Base-by-base conservation (phyloP, 352 stramenopile genomes). In the Pythium dissimile region DNA sequence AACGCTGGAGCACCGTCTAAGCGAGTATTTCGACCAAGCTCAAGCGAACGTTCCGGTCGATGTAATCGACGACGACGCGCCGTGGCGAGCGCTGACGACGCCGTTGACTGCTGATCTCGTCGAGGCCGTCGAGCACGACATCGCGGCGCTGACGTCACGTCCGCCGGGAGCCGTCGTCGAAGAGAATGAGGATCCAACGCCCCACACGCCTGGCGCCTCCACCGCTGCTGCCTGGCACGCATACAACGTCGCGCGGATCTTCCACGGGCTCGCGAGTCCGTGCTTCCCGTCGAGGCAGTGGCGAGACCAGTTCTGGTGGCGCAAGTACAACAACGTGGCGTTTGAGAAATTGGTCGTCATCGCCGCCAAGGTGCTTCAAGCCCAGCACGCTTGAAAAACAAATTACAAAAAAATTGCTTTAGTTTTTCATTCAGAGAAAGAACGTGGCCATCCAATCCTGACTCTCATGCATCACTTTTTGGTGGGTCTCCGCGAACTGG, bases 261-360 rank as follows among this genome's bases (percentile, higher is more conserved):
- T 92, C 52, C 84, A 94, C 38, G 84, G 84, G 6, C 64, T 94
- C 24, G 67, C 73, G 35, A 88, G 73, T 23, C 82, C 82, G 26
- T 77, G 71, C 37, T 88, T 90, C 46, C 72, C 79, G 12, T 67
- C 69, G 0, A 62, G 71, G 13, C 59, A 71, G 31, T 94, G 85
- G 85, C 78, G 77, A 0, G 72, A 91, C 27, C 71, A 90, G 58
- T 43, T 65, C 24, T 75, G 62, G 46, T 94, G 85, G 85, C 71
- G 79, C 18, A 79, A 78, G 43, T 88, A 92, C 58, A 59, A 71
- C 1, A 61, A 73, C 30, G 69, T 92, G 23, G 78, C 83, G 21
- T 94, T 93, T 48, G 83, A 91, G 39, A 70, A 77, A 31, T 70
- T 92, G n/a, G 75, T 89, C 21, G 58, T 69, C 43, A 83, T 89